These are phyloP conservation scores for Amaranthus palmeri DNA, from an alignment of 148 eudicot species.

Conservation along the genomic window DNA sequence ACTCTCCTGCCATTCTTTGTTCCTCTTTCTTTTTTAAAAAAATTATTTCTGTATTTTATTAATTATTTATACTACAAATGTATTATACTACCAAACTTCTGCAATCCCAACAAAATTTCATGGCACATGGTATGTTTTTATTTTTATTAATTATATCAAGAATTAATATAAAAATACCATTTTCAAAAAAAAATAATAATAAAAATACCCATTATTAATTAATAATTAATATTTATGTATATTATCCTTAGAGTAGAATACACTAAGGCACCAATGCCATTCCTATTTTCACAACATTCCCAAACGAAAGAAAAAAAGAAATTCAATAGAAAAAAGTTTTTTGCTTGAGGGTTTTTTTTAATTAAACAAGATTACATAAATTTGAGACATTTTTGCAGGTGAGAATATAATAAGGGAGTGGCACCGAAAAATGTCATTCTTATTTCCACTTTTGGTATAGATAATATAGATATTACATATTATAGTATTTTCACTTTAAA, in stretches of 20 bases:
- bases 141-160: conserved; percentile 5
- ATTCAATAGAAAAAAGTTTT: background rate
- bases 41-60: background rate
- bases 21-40: background rate
- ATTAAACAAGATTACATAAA: background rate
- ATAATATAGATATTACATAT: too few species aligned
- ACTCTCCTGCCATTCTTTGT: conserved; percentile 46
- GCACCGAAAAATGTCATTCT: too few species aligned
- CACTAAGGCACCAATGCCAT: conserved; percentile 19
- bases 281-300: background rate
- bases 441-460: too few species aligned
- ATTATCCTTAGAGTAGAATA: conserved; percentile 11
- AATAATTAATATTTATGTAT: background rate
- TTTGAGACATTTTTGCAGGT: background rate
- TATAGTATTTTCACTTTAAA: too few species aligned
- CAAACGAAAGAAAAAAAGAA: background rate
- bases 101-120: conserved; percentile 27
- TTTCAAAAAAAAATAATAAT: too few species aligned
- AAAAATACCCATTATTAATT: background rate
- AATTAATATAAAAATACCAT: conserved; percentile 18
- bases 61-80: background rate
- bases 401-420: background rate
- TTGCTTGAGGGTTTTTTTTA: too few species aligned
- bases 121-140: conserved; percentile 34
- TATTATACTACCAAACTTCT: conserved; percentile 21